Evolutionary conservation across 305 asterid genomes (phyloP).

Genomic region (Solanum hybrid): DNA sequence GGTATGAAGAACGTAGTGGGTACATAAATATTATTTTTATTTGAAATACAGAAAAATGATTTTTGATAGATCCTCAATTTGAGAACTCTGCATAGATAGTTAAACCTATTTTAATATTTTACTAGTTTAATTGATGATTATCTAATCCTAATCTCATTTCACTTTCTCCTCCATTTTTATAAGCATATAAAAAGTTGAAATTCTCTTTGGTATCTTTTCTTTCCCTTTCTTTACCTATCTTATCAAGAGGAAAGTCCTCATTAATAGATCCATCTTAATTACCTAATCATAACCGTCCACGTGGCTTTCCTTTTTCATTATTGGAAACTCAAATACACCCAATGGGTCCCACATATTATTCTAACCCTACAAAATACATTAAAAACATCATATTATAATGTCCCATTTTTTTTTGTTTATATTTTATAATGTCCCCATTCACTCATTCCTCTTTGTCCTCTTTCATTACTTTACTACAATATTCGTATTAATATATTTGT

Average conservation of each 20-base stretch:
- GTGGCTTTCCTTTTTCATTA: slow-evolving; percentile 7
- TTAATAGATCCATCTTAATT: slow-evolving; percentile 13
- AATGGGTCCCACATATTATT: slow-evolving; percentile 14
- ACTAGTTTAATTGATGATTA: background rate
- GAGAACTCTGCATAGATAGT: background rate
- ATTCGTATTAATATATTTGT: background rate
- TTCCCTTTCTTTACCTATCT: background rate
- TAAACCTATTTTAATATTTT: background rate
- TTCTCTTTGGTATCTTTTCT: slow-evolving; percentile 4
- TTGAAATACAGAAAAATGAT: too few relatives aligned
- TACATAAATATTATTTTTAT: too few relatives aligned
- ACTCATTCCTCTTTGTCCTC: background rate
- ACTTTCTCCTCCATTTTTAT: background rate
- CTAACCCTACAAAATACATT: background rate
- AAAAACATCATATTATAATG: background rate
- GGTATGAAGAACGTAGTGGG: too few relatives aligned
- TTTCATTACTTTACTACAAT: background rate
- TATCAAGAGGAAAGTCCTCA: background rate
- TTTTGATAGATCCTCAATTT: background rate
- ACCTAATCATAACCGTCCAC: slow-evolving; percentile 28
- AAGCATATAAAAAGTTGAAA: background rate
- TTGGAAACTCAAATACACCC: slow-evolving; percentile 11
- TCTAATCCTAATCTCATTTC: background rate
- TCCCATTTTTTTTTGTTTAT: too few relatives aligned
- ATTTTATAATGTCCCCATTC: background rate